Base-by-base conservation (phyloP, 306 rosid genomes). In the Chamaecrista fasciculata region DNA sequence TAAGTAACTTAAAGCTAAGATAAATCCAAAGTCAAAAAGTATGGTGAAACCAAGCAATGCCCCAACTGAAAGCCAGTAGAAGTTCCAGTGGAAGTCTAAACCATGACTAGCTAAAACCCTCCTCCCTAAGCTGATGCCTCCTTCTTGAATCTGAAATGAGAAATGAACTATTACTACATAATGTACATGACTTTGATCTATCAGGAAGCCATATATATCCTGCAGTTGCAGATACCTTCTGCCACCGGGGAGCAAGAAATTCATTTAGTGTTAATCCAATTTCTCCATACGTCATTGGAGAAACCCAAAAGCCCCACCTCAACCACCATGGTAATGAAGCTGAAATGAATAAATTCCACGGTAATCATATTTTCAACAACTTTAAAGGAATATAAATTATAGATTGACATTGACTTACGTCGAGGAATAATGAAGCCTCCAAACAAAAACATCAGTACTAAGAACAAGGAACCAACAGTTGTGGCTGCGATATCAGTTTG, bases 191-290 rank as follows among this genome's bases (percentile, higher is more conserved):
- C 21, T 50, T 23, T 65, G 40, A 74, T 23, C 25, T 23, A 56
- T 59, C 36, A 50, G 53, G 67, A 70, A 60, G 36, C 26, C 49
- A 28, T 33, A 57, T 3, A 29, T 31, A 20, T 44, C 71, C 74
- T 66, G 42, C 46, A 36, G 31, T 74, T 71, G 42, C 44, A 43
- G 29, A 15, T 78, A 85, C 90, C 85, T 80, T 82, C 72, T 78
- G 85, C 90, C 90, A 85, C 57, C 85, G 85, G 29, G 87, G 90
- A 68, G 82, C 85, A 44, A 69, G 84, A 75, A 85, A 85, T 60
- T 85, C 90, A 80, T 82, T 82, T 4, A 78, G 44, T 55, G 90
- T 63, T 69, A 85, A 53, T 61, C 87, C 87, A 71, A 85, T 82
- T 80, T 85, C 85, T 10, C 72, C 90, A 78, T 85, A 85, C 46